Percentiles rank a stretch among this genome's conserved stretches.
phyloP scores from a whole-genome alignment of 495 filamentous ascomycete genomes.

The Talaromyces liani region DNA sequence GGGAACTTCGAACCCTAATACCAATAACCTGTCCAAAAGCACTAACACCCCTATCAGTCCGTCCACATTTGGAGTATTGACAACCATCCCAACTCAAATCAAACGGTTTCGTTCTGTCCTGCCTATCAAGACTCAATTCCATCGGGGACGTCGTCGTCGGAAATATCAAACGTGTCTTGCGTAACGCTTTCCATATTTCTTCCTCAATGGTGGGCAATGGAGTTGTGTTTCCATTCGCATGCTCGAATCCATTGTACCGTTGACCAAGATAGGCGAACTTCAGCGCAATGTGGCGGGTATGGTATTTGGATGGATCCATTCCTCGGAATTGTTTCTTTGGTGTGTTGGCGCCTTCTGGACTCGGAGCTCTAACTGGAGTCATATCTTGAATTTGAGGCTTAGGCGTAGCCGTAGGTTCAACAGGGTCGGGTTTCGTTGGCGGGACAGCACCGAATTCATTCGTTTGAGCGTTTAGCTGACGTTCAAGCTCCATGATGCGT shows the following conservation, averaged over 20 bases:
- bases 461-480: constrained; percentile 43
- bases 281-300: constrained; percentile 76
- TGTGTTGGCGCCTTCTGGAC: constrained; percentile 8
- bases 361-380: constrained; percentile 13
- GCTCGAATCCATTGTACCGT: constrained; percentile 85
- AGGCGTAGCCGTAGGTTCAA: constrained; percentile 9
- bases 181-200: constrained; percentile 81
- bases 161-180: constrained; percentile 70
- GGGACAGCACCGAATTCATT: constrained; percentile 26
- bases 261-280: constrained; percentile 93
- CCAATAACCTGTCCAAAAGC: constrained; percentile 94
- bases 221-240: constrained; percentile 56
- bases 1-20: constrained; percentile 69
- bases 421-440: background rate
- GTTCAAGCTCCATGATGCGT: constrained; percentile 59
- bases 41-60: constrained; percentile 89
- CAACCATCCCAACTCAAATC: constrained; percentile 66
- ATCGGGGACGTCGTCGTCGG: constrained; percentile 42
- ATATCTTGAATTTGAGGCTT: background rate
- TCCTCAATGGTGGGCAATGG: constrained; percentile 81
- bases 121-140: constrained; percentile 23
- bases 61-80: constrained; percentile 89
- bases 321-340: constrained; percentile 34
- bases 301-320: constrained; percentile 74
- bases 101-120: constrained; percentile 25